Conservation (phyloP, 352 stramenopile species). For the Thalassiosira hispida region DNA sequence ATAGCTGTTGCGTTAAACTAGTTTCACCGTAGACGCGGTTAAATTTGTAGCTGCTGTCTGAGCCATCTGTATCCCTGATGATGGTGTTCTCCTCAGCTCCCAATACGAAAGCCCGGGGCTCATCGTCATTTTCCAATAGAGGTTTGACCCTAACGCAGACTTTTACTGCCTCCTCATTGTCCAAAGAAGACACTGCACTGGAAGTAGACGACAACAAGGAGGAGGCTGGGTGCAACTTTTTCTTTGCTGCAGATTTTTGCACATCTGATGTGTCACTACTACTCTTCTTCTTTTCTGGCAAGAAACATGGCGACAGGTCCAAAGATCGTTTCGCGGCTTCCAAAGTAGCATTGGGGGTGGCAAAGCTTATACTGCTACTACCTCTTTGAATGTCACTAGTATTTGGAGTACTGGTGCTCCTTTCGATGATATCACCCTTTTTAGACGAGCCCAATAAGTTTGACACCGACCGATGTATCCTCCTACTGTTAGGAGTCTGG, state of each 20-base stretch:
- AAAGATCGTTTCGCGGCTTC: conserved; percentile 16
- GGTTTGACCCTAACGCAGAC: conserved; percentile 47
- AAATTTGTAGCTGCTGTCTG: conserved; percentile 36
- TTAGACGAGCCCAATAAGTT: not conserved
- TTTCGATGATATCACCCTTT: not conserved
- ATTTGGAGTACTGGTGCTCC: not conserved
- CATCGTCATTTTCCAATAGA: conserved; percentile 1
- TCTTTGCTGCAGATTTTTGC: not conserved
- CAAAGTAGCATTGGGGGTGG: conserved; percentile 4
- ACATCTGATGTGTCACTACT: not conserved
- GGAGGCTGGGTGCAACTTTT: not conserved
- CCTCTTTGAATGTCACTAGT: not conserved
- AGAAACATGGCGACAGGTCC: conserved; percentile 1
- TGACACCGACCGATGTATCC: conserved; percentile 8
- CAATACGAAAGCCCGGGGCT: conserved; percentile 17
- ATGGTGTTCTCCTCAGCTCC: conserved; percentile 18
- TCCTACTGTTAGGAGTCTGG: conserved; percentile 3
- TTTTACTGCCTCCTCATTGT: conserved; percentile 37
- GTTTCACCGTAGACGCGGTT: conserved; percentile 71
- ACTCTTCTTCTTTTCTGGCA: conserved; percentile 7
- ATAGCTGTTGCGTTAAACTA: conserved; percentile 81
- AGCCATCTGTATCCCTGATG: conserved; percentile 9
- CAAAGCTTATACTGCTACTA: not conserved
- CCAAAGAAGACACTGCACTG: not conserved
- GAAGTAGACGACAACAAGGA: not conserved